Base-by-base conservation (phyloP, 2,329 filamentous ascomycete species). In the Talaromyces sp. region DNA sequence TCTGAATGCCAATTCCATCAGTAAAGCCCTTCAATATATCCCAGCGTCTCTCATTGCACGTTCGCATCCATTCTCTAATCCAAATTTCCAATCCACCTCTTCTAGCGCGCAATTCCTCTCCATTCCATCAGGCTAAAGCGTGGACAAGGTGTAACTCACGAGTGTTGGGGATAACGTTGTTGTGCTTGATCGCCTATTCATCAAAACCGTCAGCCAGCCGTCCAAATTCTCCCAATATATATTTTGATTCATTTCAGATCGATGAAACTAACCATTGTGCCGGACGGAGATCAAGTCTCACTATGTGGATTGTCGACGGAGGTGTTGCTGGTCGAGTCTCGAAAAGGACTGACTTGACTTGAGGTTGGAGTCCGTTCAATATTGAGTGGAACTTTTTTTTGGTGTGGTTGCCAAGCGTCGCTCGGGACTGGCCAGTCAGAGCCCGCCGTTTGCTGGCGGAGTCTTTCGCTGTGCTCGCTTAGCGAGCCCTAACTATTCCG, bases 111-210 rank as follows among this genome's bases (percentile, higher is more conserved):
- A 15, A 29, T 56, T 34, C 34, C 53, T 40, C 22, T 7, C 47
- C 25, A 29, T 58, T 38, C 36, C 43, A 61, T 56, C 43, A 58
- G 51, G 49, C 34, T 2, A 34, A 22, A 53, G 38, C 22, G 43
- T n/a, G 31, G 47, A 58, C 15, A 36, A 49, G 38, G 65, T 54
- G 58, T 65, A 67, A 80, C 90, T 86, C 85, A 92, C 90, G 93
- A 89, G 96, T 96, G 89, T 94, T 91, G 82, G 91, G 90, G 84
- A 97, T 90, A 87, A 94, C 91, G 88, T 97, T 93, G 87, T 98
- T 98, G 91, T 97, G 93, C 90, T 96, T 96, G 92, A 98, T 97
- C 88, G 94, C 91, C 93, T 90, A 74, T 75, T 72, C 51, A 47
- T 53, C 25, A 15, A 61, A 58, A 27, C 31, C 56, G 38, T 59